These are phyloP conservation scores for Neocatenulostroma microsporum DNA, from an alignment of 2,329 filamentous ascomycete genomes.

Conservation along the genomic window DNA sequence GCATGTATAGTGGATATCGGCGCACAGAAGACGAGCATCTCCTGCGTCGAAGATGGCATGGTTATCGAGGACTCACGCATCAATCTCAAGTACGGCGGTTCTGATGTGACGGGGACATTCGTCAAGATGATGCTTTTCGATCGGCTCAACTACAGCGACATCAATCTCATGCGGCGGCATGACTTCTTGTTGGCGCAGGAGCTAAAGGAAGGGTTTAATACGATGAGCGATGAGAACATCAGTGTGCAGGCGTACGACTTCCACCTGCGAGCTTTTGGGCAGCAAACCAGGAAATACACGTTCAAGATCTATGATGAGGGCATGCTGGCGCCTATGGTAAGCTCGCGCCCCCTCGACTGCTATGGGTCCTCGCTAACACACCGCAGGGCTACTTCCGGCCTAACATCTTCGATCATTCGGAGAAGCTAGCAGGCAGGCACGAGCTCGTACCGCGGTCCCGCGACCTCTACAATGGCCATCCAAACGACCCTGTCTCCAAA, in stretches of 20 bases:
- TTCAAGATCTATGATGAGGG: constrained; percentile 98
- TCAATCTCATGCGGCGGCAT: constrained; percentile 82
- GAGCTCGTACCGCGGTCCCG: constrained; percentile 80
- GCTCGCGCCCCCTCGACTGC: constrained; percentile 9
- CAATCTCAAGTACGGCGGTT: constrained; percentile 89
- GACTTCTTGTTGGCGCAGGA: constrained; percentile 93
- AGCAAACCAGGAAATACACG: constrained; percentile 84
- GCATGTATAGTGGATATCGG: constrained; percentile 95
- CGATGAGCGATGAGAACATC: constrained; percentile 81
- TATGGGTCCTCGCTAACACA: neutral
- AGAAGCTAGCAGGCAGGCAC: constrained; percentile 71
- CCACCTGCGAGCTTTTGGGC: constrained; percentile 77
- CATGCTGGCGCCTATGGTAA: constrained; percentile 75
- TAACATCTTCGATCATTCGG: constrained; percentile 70
- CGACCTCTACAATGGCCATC: constrained; percentile 86
- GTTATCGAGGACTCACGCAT: constrained; percentile 89
- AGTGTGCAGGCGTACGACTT: constrained; percentile 85
- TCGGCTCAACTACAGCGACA: constrained; percentile 89
- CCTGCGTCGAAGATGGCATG: constrained; percentile 94
- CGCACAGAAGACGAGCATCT: constrained; percentile 93
- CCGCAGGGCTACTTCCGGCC: constrained; percentile 75
- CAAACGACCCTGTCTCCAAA: constrained; percentile 80
- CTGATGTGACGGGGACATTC: constrained; percentile 88
- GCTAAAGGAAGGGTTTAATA: constrained; percentile 87
- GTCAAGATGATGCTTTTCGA: constrained; percentile 97